Evolutionary conservation across 805 yeast genomes (phyloP), one percentile per base, ranked within the genome.

Genomic region (Kodamaea hsintzibuensis): DNA sequence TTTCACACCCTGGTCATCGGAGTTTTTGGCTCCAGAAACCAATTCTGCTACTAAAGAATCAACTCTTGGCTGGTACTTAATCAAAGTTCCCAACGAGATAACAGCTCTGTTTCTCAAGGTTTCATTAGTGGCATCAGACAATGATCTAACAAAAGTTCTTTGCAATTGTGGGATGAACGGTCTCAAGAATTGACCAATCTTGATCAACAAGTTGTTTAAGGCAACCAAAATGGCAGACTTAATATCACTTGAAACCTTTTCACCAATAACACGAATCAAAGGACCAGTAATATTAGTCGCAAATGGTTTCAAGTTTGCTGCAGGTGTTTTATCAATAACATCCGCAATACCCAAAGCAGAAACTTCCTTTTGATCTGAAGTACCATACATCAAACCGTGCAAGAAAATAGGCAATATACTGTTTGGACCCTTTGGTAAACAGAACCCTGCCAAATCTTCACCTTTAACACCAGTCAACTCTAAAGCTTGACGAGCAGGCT

Each of bases 151-250:
- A 74, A 95, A 95, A 1, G 99, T 95, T 68, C 99, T 83, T 74
- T 95, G 99, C 61, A 95, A 80, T 75, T 95, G 99, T 7, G 99
- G 99, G 71, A 95, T 84, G 69, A 95, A 95, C 13, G 99, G 99
- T 65, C 93, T 83, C 70, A 95, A 79, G 68, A 90, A 89, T 66
- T 88, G 90, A 1, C 99, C 97, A 61, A 93, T 88, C 76, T 91
- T 89, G 19, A 74, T 73, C 63, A 95, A 84, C 65, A 96, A 75
- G 58, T 82, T 82, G 65, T 88, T 88, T 69, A 96, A 80, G 0
- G 98, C 96, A 57, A 81, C 79, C 64, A 95, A 78, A 61, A 96
- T 93, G n/a, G 97, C 96, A 38, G 96, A 86, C 78, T 95, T 95
- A 62, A 95, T 90, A 61, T 91, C 97, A 57, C 96, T 81, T 14